Percentiles rank a stretch among this genome's conserved stretches.
Conservation (phyloP, 768 basidiomycete genomes). For the Strobilomyces confusus region DNA sequence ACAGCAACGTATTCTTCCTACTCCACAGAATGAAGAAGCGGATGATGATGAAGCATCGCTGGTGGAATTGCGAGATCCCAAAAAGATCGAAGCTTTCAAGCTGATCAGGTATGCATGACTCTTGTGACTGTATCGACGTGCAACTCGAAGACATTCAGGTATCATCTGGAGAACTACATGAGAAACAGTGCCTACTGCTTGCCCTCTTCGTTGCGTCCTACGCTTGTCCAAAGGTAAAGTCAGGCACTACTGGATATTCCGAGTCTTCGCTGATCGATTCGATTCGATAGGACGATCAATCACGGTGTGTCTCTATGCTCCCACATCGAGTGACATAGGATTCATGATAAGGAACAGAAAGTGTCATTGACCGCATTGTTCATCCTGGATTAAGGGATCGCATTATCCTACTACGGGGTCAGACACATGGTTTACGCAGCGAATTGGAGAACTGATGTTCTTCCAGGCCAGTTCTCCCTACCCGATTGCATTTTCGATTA, state of each 20-base stretch:
- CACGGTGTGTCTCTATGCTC: constrained; percentile 54
- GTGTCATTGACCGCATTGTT: constrained; percentile 85
- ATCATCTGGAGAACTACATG: constrained; percentile 89
- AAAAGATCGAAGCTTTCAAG: constrained; percentile 75
- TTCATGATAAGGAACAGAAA: constrained; percentile 48
- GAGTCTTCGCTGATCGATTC: constrained; percentile 1
- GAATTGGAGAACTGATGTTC: constrained; percentile 4
- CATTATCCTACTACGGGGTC: constrained; percentile 84
- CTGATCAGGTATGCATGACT: constrained; percentile 59
- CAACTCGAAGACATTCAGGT: constrained; percentile 43
- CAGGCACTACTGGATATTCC: neutral
- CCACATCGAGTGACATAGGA: neutral
- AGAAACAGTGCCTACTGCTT: constrained; percentile 83
- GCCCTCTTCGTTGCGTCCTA: constrained; percentile 83
- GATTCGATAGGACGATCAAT: constrained; percentile 60
- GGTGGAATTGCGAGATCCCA: constrained; percentile 48
- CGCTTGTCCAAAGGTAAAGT: constrained; percentile 75
- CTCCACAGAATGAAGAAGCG: constrained; percentile 39
- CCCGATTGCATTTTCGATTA: constrained; percentile 78
- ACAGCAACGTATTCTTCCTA: constrained; percentile 24
- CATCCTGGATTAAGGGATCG: constrained; percentile 89
- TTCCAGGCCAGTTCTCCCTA: constrained; percentile 69
- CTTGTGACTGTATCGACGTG: neutral
- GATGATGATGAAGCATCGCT: constrained; percentile 49
- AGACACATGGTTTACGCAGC: constrained; percentile 16